These are phyloP conservation scores for Annulohypoxylon moriforme DNA, from an alignment of 495 filamentous ascomycete genomes.

Conservation along the genomic window DNA sequence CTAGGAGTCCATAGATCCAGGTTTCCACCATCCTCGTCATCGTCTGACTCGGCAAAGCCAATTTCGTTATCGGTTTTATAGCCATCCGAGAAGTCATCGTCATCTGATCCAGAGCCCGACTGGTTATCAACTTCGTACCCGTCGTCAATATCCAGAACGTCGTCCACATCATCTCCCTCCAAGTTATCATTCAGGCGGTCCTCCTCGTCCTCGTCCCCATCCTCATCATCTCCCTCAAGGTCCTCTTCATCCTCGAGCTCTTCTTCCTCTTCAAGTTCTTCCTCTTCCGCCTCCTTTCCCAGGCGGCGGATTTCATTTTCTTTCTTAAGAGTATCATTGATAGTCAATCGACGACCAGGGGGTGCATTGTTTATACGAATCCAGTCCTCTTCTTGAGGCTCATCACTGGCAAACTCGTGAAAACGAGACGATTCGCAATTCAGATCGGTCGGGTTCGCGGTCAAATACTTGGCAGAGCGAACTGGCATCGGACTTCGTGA, in stretches of 20 bases:
- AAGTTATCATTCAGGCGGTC: slow-evolving; percentile 57
- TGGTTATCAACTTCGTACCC: slow-evolving; percentile 61
- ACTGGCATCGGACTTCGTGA: slow-evolving; percentile 51
- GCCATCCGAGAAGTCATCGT: slow-evolving; percentile 75
- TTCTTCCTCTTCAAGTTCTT: slow-evolving; percentile 77
- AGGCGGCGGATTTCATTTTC: slow-evolving; percentile 88
- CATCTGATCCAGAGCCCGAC: slow-evolving; percentile 68
- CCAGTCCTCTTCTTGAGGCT: slow-evolving; percentile 88
- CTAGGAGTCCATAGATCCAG: slow-evolving; percentile 82
- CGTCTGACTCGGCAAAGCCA: slow-evolving; percentile 91
- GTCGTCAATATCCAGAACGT: slow-evolving; percentile 60
- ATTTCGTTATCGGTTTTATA: slow-evolving; percentile 97
- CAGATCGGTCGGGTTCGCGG: slow-evolving; percentile 65
- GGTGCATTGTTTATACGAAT: slow-evolving; percentile 70
- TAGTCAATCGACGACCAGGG: slow-evolving; percentile 76
- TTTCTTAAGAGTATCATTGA: slow-evolving; percentile 89
- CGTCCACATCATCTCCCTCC: slow-evolving; percentile 53
- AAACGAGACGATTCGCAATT: slow-evolving; percentile 79
- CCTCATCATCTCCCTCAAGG: slow-evolving; percentile 61
- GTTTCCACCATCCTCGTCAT: slow-evolving; percentile 81
- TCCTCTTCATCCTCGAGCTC: slow-evolving; percentile 65
- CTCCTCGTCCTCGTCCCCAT: slow-evolving; percentile 54
- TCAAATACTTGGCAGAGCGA: slow-evolving; percentile 58
- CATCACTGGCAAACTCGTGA: slow-evolving; percentile 90
- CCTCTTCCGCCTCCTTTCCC: slow-evolving; percentile 90